phyloP scores from a whole-genome alignment of 257 asterid genomes.

The Osmanthus fragrans region DNA sequence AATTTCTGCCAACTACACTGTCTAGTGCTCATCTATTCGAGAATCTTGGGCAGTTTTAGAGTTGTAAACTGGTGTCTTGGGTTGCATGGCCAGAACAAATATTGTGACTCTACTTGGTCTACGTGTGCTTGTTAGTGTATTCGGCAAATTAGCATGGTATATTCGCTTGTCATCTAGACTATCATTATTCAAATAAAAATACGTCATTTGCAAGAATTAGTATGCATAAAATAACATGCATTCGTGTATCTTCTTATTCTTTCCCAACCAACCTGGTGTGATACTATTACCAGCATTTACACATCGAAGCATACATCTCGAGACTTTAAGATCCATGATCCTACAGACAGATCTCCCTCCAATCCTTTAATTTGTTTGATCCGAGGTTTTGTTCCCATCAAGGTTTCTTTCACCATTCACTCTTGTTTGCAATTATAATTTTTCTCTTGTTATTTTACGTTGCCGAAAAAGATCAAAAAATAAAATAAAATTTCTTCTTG shows the following conservation, averaged over 20 bases:
- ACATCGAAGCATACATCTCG: background rate
- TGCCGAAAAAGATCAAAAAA: background rate
- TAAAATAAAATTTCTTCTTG: too few relatives aligned
- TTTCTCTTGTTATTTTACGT: background rate
- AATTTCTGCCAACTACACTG: background rate
- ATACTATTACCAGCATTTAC: background rate
- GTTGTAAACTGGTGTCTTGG: background rate
- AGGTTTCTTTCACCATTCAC: background rate
- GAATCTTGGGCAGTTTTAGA: too few relatives aligned
- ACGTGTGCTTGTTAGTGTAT: too few relatives aligned
- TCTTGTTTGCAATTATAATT: background rate
- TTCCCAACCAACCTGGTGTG: background rate
- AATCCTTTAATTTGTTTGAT: background rate
- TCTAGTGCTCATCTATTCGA: background rate
- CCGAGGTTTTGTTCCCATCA: background rate
- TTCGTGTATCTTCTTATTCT: background rate
- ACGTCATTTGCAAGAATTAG: too few relatives aligned
- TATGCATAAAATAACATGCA: too few relatives aligned
- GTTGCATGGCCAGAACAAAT: too few relatives aligned
- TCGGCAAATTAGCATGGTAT: too few relatives aligned
- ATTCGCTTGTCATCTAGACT: too few relatives aligned
- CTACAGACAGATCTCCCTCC: background rate
- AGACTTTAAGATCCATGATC: background rate
- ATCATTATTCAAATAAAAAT: too few relatives aligned
- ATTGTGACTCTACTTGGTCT: too few relatives aligned